phyloP scores from a whole-genome alignment of 441 rosid genomes.

The Croton laevigatus region DNA sequence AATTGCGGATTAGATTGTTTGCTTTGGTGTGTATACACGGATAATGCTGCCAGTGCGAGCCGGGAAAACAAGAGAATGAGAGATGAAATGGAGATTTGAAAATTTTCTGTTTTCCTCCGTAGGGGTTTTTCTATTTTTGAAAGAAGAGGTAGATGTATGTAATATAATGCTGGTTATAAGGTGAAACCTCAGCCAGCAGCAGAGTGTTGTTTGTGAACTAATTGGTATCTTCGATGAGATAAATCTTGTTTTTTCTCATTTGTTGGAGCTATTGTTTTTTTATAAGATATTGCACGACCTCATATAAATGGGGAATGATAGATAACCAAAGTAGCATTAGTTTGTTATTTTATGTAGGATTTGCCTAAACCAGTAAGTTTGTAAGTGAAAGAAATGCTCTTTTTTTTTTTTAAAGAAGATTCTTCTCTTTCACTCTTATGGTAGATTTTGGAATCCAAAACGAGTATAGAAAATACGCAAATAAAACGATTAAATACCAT shows the following conservation, averaged over 20 bases:
- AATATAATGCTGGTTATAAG: conserved; percentile 26
- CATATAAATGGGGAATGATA: too few species aligned
- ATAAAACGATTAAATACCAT: too few species aligned
- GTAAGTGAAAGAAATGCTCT: too few species aligned
- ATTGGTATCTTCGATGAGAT: conserved; percentile 6
- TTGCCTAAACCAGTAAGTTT: too few species aligned
- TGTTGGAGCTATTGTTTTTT: neutral
- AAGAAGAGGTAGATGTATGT: conserved; percentile 32
- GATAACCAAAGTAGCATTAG: too few species aligned
- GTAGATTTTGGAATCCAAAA: too few species aligned
- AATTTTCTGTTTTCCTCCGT: neutral
- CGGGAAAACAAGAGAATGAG: neutral
- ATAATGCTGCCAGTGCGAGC: conserved; percentile 12
- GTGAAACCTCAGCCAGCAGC: conserved; percentile 33
- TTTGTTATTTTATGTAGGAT: too few species aligned
- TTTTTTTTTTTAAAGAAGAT: too few species aligned
- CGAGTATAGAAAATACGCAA: too few species aligned
- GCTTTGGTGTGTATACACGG: conserved; percentile 7
- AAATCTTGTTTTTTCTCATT: neutral
- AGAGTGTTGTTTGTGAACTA: conserved; percentile 24
- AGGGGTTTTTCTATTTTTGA: conserved; percentile 28
- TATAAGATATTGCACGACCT: too few species aligned
- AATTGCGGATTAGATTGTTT: conserved; percentile 17
- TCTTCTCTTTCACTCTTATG: too few species aligned
- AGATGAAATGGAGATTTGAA: neutral